Evolutionary conservation across 179 eudicot species (phyloP), one percentile per base, ranked within the genome.

Genomic region (Sideroxylon spinosum): DNA sequence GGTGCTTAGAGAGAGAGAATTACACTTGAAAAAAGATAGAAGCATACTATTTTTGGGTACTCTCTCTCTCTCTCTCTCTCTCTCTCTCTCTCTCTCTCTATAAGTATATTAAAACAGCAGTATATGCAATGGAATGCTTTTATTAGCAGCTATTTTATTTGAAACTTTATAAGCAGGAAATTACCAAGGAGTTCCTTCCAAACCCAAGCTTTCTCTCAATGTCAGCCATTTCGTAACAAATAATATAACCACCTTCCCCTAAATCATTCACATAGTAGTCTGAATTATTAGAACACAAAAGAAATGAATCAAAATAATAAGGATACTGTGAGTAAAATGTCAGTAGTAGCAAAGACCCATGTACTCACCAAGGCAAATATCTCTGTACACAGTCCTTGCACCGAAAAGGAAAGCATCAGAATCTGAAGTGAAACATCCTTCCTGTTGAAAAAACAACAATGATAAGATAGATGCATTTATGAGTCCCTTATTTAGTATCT

Each of bases 321-420:
- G 19, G 17, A 75, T 59, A 37, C 13, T 75, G 12, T 60, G 55
- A 59, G 2, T 75, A 61, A 53, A 75, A 57, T 50, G 28, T 22
- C 13, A 10, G 23, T 13, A 68, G 46, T 9, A 65, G 16, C 7
- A 29, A 59, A 61, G 68, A 28, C 52, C 19, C 16, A 74, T 71
- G 26, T 19, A 74, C 89, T 84, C 82, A 93, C 99, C 99, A 49
- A 95, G 92, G 81, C 98, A 95, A 26, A 95, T 95, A 78, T 95
- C 99, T 91, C 95, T 86, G 79, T 95, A 95, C 74, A 95, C 99
- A 80, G 94, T 95, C 84, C 92, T 95, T 20, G 98, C 99, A 83
- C 99, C 99, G 86, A 95, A 95, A 76, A 95, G 89, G 80, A 95
- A 95, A 80, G 87, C 83, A 87, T 95, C 99, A 53, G 99, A 95